These are phyloP conservation scores for Cordyceps cateniannulata DNA, from an alignment of 2,329 filamentous ascomycete species.

Conservation along the genomic window DNA sequence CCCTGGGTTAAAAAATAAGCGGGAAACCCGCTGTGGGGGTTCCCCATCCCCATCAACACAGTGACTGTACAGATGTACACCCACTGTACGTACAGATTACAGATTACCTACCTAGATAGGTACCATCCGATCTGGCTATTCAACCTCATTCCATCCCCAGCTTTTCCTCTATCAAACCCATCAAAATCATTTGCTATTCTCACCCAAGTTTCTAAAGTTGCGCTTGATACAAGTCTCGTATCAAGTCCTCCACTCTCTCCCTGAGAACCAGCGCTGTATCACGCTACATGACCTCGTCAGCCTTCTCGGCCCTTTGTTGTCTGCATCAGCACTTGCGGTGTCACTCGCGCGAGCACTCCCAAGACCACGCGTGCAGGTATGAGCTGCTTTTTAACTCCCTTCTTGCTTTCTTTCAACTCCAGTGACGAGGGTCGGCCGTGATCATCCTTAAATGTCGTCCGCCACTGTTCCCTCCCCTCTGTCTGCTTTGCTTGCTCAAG, in stretches of 20 bases:
- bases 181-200: not conserved
- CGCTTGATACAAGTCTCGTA: not conserved
- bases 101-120: not conserved
- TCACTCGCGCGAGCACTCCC: not conserved
- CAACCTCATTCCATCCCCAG: not conserved
- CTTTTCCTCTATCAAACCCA: too few species aligned
- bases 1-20: not conserved
- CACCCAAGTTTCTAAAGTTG: not conserved
- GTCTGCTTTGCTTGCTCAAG: too few species aligned
- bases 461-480: too few species aligned
- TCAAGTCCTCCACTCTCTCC: not conserved
- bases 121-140: not conserved
- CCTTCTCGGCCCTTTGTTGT: not conserved
- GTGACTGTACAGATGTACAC: not conserved
- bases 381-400: not conserved
- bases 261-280: not conserved
- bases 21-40: conserved; percentile 8
- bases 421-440: too few species aligned
- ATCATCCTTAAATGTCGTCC: too few species aligned
- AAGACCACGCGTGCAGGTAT: not conserved
- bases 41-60: not conserved
- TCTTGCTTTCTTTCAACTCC: too few species aligned
- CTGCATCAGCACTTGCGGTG: not conserved
- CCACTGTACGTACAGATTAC: not conserved
- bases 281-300: not conserved